Evolutionary conservation across 75 land plant genomes (phyloP), one percentile per base, ranked within the genome.

Genomic region (Sequoia sempervirens): DNA sequence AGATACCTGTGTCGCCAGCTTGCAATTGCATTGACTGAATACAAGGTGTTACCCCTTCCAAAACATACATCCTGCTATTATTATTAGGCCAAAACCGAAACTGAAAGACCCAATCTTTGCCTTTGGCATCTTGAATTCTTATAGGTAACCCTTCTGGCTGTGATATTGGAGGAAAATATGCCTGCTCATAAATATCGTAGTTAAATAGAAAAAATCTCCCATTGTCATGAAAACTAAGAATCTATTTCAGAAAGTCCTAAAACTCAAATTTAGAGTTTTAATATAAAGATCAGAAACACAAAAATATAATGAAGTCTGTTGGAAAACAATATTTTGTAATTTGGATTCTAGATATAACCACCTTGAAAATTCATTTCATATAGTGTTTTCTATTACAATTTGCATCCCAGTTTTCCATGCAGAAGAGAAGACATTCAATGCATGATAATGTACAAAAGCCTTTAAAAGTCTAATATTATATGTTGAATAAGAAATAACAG

Each of bases 21-120:
- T 85, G 88, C 81, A 87, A 88, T 47, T 80, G 87, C 88, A 87
- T 87, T 37, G 88, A 85, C 74, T 87, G 87, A 53, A 87, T 85
- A 70, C 83, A 87, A 50, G 88, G 88, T 68, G 88, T 86, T 23
- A 86, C 86, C 38, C 87, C 87, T 84, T 86, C 87, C 50, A 86
- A 76, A 50, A 86, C 87, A 86, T 86, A 86, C 87, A 86, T 86
- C 54, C 87, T 75, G 56, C 87, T 86, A 40, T 86, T 86, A n/a
- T 86, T 86, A 84, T 86, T 86, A 37, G 87, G 87, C 87, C 87
- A 86, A 53, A 76, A 86, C 20, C 87, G 80, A 41, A 86, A 86
- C 87, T 86, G 87, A 40, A 86, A 86, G 20, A 72, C 43, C 87
- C 87, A 86, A n/a, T 86, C 87, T 54, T 83, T 86, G 32, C 87